Percentiles rank a stretch among this genome's conserved stretches.
Conservation (phyloP, 345 rosid species). For the Turnera subulata region DNA sequence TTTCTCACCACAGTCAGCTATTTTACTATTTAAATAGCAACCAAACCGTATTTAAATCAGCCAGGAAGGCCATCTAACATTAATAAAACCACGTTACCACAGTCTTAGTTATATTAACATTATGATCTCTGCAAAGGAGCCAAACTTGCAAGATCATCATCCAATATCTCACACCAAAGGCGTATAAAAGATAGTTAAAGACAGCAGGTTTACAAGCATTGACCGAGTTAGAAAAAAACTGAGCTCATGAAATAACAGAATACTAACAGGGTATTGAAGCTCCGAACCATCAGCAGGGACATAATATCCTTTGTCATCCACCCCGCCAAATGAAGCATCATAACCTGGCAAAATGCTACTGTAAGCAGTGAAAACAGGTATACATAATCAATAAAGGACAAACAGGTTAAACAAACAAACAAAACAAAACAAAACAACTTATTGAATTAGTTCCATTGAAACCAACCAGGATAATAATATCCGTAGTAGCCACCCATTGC, state of each 20-base stretch:
- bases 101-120: too few relatives aligned
- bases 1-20: too few relatives aligned
- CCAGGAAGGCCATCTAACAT: too few relatives aligned
- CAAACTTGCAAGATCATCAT: not conserved
- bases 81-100: too few relatives aligned
- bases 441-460: not conserved
- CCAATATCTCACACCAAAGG: not conserved
- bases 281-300: constrained; percentile 35
- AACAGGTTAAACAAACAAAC: not conserved
- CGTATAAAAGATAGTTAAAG: not conserved
- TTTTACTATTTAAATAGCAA: too few relatives aligned
- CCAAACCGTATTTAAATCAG: too few relatives aligned
- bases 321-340: constrained; percentile 34
- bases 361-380: constrained; percentile 13
- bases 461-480: constrained; percentile 43
- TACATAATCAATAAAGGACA: not conserved
- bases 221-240: too few relatives aligned
- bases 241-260: not conserved
- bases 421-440: too few relatives aligned
- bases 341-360: constrained; percentile 28
- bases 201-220: not conserved
- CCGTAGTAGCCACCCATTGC: constrained; percentile 34
- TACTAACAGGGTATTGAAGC: constrained; percentile 45
- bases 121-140: not conserved
- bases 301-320: constrained; percentile 34